Evolutionary conservation across 163 green algal genomes (phyloP).

Genomic region (Scenedesmus sp.): DNA sequence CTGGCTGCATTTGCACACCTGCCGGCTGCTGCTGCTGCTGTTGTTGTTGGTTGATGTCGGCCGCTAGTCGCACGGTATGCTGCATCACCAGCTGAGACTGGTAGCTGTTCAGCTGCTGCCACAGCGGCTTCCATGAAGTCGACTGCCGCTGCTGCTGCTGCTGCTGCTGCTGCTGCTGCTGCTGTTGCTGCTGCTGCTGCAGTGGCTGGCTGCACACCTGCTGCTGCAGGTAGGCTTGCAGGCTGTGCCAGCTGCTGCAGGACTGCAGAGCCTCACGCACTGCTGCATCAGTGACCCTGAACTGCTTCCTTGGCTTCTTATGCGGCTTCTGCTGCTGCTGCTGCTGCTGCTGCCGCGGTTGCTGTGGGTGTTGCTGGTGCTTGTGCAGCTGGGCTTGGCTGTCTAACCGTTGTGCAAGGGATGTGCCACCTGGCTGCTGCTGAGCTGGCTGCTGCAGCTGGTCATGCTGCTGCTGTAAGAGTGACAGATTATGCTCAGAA

Average conservation of each 20-base stretch:
- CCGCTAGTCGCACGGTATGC: not conserved
- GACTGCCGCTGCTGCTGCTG: not conserved
- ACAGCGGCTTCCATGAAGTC: not conserved
- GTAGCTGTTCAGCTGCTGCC: slow-evolving; percentile 13
- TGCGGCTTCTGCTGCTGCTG: not conserved
- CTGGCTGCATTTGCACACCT: not conserved
- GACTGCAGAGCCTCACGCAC: not conserved
- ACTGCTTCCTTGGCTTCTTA: not conserved
- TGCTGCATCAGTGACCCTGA: not conserved
- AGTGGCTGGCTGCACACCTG: not conserved
- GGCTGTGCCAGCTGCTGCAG: slow-evolving; percentile 22
- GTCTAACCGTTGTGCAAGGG: too few relatives aligned
- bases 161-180: not conserved
- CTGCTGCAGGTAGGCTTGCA: not conserved
- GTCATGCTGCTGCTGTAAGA: too few relatives aligned
- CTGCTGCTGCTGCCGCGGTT: not conserved
- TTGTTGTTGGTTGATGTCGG: not conserved
- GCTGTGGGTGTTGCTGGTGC: not conserved
- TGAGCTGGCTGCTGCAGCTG: too few relatives aligned
- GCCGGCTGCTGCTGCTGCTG: not conserved
- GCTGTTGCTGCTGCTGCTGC: not conserved
- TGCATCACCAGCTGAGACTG: slow-evolving; percentile 13
- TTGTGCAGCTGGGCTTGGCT: not conserved
- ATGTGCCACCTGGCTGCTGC: too few relatives aligned
- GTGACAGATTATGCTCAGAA: too few relatives aligned